A percentile compares a stretch with the other conserved stretches of the same genome.
Evolutionary conservation across 2,329 filamentous ascomycete genomes (phyloP).

Genomic region (Fusarium brevicatenulatum): DNA sequence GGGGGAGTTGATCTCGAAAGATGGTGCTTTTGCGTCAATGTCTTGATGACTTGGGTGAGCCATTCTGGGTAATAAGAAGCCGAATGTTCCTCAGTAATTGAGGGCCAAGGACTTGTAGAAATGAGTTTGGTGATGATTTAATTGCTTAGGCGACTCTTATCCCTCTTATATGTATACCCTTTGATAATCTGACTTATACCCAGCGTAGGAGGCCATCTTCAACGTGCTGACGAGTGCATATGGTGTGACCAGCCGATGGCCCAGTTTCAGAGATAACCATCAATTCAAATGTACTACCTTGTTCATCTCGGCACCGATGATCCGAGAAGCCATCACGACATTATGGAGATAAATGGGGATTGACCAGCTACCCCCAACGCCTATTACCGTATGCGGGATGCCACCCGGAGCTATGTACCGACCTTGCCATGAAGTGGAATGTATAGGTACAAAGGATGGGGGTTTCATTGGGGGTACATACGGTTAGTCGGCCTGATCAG

Average conservation of each 20-base stretch:
- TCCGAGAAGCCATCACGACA: not conserved
- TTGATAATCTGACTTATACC: not conserved
- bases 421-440: too few species aligned
- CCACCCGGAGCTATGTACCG: not conserved
- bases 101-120: not conserved
- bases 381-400: not conserved
- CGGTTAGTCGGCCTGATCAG: not conserved
- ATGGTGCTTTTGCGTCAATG: not conserved
- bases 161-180: not conserved
- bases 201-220: not conserved
- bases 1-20: not conserved
- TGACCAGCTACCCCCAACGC: not conserved
- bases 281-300: not conserved
- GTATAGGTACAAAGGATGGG: not conserved
- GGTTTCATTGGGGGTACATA: not conserved
- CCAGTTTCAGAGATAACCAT: not conserved
- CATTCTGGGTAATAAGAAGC: not conserved
- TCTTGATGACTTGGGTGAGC: not conserved
- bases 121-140: fast-evolving
- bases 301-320: not conserved
- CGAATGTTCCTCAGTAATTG: fast-evolving
- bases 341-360: not conserved
- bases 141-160: not conserved
- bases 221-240: not conserved
- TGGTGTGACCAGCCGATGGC: not conserved